Evolutionary conservation across 2,329 filamentous ascomycete genomes (phyloP), one percentile per base, ranked within the genome.

Genomic region (Macroventuria anomochaeta): DNA sequence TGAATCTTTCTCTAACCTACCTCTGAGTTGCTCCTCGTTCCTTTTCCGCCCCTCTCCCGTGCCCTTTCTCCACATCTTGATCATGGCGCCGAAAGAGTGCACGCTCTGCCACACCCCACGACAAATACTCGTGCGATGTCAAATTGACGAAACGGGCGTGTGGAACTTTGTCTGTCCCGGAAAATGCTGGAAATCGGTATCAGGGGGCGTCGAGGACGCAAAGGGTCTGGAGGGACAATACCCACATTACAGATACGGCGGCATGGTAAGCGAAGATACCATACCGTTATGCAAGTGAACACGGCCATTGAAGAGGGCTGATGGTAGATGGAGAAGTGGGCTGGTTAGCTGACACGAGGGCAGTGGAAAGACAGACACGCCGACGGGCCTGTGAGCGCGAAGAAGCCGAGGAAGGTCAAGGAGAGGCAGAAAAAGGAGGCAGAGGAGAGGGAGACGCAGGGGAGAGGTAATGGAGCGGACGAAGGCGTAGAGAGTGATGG

Each of bases 91-190:
- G 8, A 79, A 79, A 59, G 59, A 70, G 7, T 79, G 77, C 61
- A 75, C 76, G 3, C 61, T 79, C 12, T 80, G 77, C 61, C 53
- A 62, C 13, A 73, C 60, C 0, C 67, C 70, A 1, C 69, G 73
- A 8, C 63, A 71, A 34, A 68, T 80, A 2, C 71, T 79, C 0
- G 70, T 80, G 2, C 75, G 77, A 40, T 79, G 77, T 60, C 76
- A 77, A 53, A 75, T 76, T 49, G 76, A 79, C 59, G 61, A 67
- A 0, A 71, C 70, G 2, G 57, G 51, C 3, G 70, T 62, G 52
- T 79, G 77, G 77, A 70, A 79, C 57, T 76, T 80, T 46, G 70
- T 80, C 7, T 79, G 77, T 54, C 73, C 76, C 0, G 75, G 76
- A 3, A 57, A 64, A 13, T 79, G 77, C 65, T 80, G 77, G 78